Evolutionary conservation across 192 early-diverging fungal species (phyloP), one percentile per base, ranked within the genome.

Genomic region (Mortierella antarctica): DNA sequence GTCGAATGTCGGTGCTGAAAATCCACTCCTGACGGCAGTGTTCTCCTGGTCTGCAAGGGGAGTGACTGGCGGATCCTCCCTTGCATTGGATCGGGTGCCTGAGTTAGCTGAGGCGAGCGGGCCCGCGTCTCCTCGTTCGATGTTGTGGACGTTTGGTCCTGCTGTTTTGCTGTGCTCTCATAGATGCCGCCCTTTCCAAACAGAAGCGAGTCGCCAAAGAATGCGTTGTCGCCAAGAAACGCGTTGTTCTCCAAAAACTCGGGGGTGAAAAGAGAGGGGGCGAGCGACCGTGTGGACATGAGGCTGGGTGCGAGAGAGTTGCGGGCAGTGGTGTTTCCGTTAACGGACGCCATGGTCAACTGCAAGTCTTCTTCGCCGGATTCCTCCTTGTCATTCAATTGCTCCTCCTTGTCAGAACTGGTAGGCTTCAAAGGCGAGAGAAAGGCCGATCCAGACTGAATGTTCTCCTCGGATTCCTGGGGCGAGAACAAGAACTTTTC

Each of bases 151-250:
- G 40, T 44, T 2, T 62, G 44, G 11, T 68, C 70, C 39, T 66
- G 48, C n/a, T 65, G 49, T 40, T 20, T 45, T 4, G 54, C 10
- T 5, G 42, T 58, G 20, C 47, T 50, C 31, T 71, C 76, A 23
- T 65, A 66, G 39, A 80, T 60, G 2, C 69, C 69, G 23, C 65
- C 64, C 46, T 80, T 80, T n/a, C 76, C 76, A 57, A 80, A 80
- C n/a, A 72, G 54, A 4, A 54, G 45, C 21, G 76, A 80, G 52
- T 80, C 76, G 15, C 70, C 61, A 53, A 80, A 80, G 21, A 67
- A 54, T 44, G 70, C 65, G 7, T 58, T 68, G 31, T 80, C 77
- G 23, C 77, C 77, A 0, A 80, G 56, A n/a, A 46, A 18, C 8
- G 63, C 51, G 31, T 68, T 80, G 20, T 52, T 80, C 23, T 80